Evolutionary conservation across 371 early-diverging fungal species (phyloP).

Genomic region (Rhizopus stolonifer): DNA sequence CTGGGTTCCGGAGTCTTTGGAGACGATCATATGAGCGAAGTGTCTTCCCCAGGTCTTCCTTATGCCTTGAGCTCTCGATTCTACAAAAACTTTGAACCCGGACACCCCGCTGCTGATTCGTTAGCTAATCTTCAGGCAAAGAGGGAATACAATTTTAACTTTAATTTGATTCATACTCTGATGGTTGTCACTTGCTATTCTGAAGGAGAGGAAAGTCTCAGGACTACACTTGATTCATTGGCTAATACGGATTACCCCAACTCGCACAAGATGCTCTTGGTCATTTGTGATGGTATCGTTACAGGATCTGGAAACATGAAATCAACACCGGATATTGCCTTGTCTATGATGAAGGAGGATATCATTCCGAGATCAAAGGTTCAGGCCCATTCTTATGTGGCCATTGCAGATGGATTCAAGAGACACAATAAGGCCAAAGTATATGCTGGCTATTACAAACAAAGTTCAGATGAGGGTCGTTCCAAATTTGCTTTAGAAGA

Average conservation of each 20-base stretch:
- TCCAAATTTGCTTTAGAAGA: conserved; percentile 43
- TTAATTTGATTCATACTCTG: conserved; percentile 50
- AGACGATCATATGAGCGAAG: not conserved
- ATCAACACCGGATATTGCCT: conserved; percentile 80
- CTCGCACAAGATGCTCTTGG: conserved; percentile 89
- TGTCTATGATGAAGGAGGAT: conserved; percentile 81
- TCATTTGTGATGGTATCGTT: conserved; percentile 89
- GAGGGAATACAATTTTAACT: conserved; percentile 49
- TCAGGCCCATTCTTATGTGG: conserved; percentile 77
- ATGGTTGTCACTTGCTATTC: conserved; percentile 89
- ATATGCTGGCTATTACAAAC: conserved; percentile 84
- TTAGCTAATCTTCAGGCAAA: conserved; percentile 22
- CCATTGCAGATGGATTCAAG: conserved; percentile 92
- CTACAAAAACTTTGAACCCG: conserved; percentile 6
- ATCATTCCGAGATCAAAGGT: conserved; percentile 62
- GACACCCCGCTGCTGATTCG: conserved; percentile 6
- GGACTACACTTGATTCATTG: conserved; percentile 94
- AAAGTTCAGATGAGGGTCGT: conserved; percentile 29
- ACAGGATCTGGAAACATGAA: conserved; percentile 74
- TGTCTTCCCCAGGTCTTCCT: conserved; percentile 14
- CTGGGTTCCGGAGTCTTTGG: not conserved
- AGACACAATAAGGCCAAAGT: conserved; percentile 96
- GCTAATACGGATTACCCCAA: conserved; percentile 88
- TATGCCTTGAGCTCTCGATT: conserved; percentile 16
- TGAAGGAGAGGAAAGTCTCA: conserved; percentile 89